Evolutionary conservation across 768 basidiomycete species (phyloP), one percentile per base, ranked within the genome.

Genomic region (Macrolepiota albuminosa): DNA sequence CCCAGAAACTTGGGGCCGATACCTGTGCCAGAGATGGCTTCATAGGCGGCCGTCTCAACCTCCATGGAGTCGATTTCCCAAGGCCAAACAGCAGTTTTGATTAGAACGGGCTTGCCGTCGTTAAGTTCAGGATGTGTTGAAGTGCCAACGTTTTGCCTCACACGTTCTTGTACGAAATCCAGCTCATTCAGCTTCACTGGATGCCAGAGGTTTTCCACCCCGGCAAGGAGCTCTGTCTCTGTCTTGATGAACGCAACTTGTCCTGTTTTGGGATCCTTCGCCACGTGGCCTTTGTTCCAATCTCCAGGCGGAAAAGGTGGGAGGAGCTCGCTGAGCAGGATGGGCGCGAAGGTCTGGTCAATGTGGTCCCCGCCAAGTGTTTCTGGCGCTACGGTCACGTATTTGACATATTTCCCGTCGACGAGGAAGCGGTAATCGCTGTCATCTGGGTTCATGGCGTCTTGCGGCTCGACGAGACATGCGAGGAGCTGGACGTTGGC

Each of bases 331-430:
- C 21, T n/a, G 21, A 52, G 31, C 21, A 52, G 21, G 13, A 24
- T n/a, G 51, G 51, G 51, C 34, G 5, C 51, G 13, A 52, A 52
- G 51, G 8, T 10, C 51, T 16, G 3, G 51, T 52, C 51, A 13
- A 45, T 45, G 9, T 10, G 1, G 21, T 37, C n/a, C 33, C 11
- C 33, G n/a, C 18, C 11, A 37, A 34, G n/a, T 36, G 36, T 34
- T 34, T 21, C 36, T 37, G 51, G 51, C 16, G 31, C 51, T 34
- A 6, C 24, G 21, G 51, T 52, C 51, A 52, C 33, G 36, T 52
- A 52, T 52, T 52, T 52, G 51, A 52, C 36, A 13, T 34, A 52
- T 52, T 52, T 37, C 51, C 51, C 34, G 21, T 52, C 51, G 51
- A 52, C 51, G 33, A 52, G 51, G 36, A 52, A 34, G 51, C 51